Evolutionary conservation across 306 rosid species (phyloP).

Genomic region (Fagus sylvatica): DNA sequence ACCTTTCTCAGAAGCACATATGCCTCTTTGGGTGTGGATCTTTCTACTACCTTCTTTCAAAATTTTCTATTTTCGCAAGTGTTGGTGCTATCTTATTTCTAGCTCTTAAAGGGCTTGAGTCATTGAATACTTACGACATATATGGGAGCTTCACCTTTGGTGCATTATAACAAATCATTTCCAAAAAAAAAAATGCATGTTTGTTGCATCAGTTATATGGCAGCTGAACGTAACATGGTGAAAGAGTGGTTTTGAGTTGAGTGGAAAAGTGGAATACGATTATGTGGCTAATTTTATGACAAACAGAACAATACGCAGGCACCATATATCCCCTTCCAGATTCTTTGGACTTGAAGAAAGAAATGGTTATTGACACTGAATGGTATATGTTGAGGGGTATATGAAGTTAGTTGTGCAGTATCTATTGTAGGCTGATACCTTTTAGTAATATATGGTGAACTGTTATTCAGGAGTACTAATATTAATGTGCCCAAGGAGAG

Average conservation of each 20-base stretch:
- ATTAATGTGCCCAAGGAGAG: background rate
- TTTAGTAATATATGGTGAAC: background rate
- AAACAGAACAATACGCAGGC: background rate
- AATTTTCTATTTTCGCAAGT: background rate
- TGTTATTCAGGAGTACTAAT: background rate
- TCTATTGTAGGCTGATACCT: background rate
- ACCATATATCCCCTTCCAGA: background rate
- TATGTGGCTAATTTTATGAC: background rate
- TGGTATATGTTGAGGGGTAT: background rate
- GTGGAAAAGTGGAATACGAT: background rate
- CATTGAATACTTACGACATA: background rate
- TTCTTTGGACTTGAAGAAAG: too few species aligned
- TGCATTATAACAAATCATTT: background rate
- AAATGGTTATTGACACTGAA: background rate
- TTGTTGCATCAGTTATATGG: background rate
- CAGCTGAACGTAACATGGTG: background rate
- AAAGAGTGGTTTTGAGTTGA: background rate
- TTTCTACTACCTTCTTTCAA: background rate
- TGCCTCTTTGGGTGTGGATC: background rate
- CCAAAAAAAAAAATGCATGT: background rate
- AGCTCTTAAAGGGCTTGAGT: background rate
- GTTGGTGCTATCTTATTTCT: background rate
- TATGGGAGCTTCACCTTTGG: background rate
- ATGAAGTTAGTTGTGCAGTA: background rate
- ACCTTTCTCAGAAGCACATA: background rate